Conservation (phyloP, 176 grass and related monocot species). For the Dendrocalamus sinicus region DNA sequence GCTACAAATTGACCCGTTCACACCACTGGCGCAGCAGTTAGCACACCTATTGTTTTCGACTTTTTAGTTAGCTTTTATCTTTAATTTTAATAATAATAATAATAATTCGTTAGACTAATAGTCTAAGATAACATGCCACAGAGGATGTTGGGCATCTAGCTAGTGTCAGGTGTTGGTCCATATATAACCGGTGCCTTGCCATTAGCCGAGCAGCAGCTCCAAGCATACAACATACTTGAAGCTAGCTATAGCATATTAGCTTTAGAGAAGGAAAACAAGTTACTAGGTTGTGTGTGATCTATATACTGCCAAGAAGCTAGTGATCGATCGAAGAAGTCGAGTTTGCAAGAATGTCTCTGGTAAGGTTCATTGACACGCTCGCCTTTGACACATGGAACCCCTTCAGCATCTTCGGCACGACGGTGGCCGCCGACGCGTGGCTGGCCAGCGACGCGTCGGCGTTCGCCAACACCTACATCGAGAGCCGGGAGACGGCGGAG, state of each 20-base stretch:
- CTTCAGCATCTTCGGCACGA: conserved; percentile 63
- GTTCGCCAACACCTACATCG: conserved; percentile 57
- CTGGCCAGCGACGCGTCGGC: conserved; percentile 61
- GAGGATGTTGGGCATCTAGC: too few species aligned
- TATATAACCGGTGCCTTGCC: conserved; percentile 37
- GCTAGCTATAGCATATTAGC: not conserved
- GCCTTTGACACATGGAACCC: conserved; percentile 56
- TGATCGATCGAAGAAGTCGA: not conserved
- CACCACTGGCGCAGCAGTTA: not conserved
- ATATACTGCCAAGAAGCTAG: not conserved
- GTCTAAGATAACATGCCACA: too few species aligned
- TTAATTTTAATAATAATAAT: too few species aligned
- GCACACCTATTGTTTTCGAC: too few species aligned
- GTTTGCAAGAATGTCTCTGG: conserved; percentile 46
- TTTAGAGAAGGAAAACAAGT: not conserved
- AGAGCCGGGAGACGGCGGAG: conserved; percentile 51
- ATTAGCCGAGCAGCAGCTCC: conserved; percentile 11
- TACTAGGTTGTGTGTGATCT: not conserved
- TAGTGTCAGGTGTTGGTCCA: not conserved
- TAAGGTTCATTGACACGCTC: conserved; percentile 62
- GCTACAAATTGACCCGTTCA: conserved; percentile 28
- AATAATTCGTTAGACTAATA: too few species aligned
- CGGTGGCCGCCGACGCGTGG: conserved; percentile 43
- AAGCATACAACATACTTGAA: not conserved
- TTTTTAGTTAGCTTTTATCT: too few species aligned